A percentile compares a stretch with the other conserved stretches of the same genome.
Evolutionary conservation across 108 stramenopile species (phyloP).

Genomic region (Skeletonema tropicum): DNA sequence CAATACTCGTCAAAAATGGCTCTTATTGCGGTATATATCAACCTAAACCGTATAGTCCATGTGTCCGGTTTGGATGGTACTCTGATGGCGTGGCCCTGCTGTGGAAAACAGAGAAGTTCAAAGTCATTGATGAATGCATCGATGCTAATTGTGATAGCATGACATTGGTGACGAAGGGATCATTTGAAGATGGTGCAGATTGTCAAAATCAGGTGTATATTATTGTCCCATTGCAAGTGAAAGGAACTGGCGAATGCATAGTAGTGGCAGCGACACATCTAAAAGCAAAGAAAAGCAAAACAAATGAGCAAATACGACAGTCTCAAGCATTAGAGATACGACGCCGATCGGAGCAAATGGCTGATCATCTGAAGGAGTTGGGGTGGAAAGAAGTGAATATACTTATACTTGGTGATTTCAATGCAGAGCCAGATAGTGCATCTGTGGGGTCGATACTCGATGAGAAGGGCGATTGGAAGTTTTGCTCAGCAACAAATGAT

Average conservation of each 20-base stretch:
- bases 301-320: constrained; percentile 39
- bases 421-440: constrained; percentile 40
- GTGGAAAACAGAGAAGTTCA: constrained; percentile 41
- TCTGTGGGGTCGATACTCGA: constrained; percentile 1
- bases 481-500: constrained; percentile 40
- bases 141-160: background rate
- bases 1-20: constrained; percentile 29
- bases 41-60: constrained; percentile 51
- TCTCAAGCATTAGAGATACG: constrained; percentile 47
- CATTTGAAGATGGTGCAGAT: constrained; percentile 4
- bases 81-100: constrained; percentile 64
- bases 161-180: constrained; percentile 17
- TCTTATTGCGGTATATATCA: constrained; percentile 52
- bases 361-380: background rate
- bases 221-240: constrained; percentile 38
- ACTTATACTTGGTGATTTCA: constrained; percentile 62
- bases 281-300: constrained; percentile 34
- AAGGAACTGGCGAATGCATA: constrained; percentile 16
- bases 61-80: constrained; percentile 56
- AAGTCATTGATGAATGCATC: constrained; percentile 2
- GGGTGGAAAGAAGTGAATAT: constrained; percentile 21
- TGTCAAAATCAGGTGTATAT: constrained; percentile 49
- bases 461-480: constrained; percentile 3
- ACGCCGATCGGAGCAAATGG: constrained; percentile 17
- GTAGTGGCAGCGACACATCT: constrained; percentile 59